phyloP scores from a whole-genome alignment of 169 alveolate species.

The Eimeria sp. region DNA sequence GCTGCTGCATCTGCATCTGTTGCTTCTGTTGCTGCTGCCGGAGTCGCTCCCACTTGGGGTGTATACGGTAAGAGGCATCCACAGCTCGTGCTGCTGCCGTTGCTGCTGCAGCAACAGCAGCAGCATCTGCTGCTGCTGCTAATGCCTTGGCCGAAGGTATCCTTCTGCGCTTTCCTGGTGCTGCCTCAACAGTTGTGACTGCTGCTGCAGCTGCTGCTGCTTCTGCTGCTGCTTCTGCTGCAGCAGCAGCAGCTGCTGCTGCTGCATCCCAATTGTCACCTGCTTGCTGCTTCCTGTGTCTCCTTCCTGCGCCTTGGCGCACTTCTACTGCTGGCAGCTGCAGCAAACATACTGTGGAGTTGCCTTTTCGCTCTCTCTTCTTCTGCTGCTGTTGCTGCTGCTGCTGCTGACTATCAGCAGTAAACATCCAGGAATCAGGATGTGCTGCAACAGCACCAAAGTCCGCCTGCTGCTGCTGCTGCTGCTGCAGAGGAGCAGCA shows the following conservation, averaged over 20 bases:
- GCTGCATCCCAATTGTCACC: conserved; percentile 26
- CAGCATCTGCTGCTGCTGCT: conserved; percentile 66
- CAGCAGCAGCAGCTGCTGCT: conserved; percentile 20
- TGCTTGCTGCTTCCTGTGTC: not conserved
- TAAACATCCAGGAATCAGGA: not conserved
- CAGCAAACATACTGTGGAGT: not conserved
- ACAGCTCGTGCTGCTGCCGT: conserved; percentile 52
- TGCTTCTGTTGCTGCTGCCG: conserved; percentile 30
- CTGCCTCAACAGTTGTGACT: not conserved
- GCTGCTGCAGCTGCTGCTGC: conserved; percentile 69
- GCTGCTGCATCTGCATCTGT: conserved; percentile 27
- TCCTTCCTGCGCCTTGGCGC: not conserved
- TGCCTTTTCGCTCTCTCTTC: not conserved
- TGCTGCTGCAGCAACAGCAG: conserved; percentile 70
- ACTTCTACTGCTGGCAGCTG: conserved; percentile 39
- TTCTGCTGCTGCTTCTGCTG: conserved; percentile 66
- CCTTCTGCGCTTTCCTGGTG: conserved; percentile 44
- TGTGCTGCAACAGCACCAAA: not conserved
- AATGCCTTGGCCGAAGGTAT: conserved; percentile 38
- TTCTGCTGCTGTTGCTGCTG: conserved; percentile 5
- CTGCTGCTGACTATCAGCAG: not conserved
- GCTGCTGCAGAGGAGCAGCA: conserved; percentile 14
- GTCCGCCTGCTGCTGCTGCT: conserved; percentile 19
- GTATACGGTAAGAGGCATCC: conserved; percentile 4
- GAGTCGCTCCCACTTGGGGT: conserved; percentile 14